Base-by-base conservation (phyloP, 352 stramenopile genomes). In the Globisporangium camurandrum region DNA sequence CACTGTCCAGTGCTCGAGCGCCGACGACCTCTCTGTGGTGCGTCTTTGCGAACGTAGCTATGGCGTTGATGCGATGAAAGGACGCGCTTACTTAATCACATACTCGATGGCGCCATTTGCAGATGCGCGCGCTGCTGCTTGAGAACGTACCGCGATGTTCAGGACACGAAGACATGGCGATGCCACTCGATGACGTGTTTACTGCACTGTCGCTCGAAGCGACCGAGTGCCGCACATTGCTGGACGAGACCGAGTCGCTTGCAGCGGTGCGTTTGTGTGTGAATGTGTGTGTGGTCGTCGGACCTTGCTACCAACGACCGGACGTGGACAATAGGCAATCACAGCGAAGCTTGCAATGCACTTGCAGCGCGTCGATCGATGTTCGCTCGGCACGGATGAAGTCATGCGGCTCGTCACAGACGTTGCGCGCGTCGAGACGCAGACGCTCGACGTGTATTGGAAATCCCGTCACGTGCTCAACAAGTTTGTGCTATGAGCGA, bases 11-110 rank as follows among this genome's bases (percentile, higher is more conserved):
- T 69, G 74, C n/a, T 84, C 74, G 10, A 69, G 71, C 39, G 43
- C 69, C 1, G 63, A 62, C 2, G 76, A 88, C 59, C 64, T 88
- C 12, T 72, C 71, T 30, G 70, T 69, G 48, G 76, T 86, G 69
- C 27, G 71, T 62, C 11, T 43, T 8, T 58, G 36, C 12, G 51
- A 23, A 20, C 31, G 7, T 47, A 41, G 6, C 26, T 46, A 20
- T 48, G 42, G 22, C 10, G 14, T 14, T 26, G 33, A 17, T 23
- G 23, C 31, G 34, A 2, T 47, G 8, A 5, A 2, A 36, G n/a
- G 2, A 16, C n/a, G n/a, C n/a, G n/a, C n/a, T n/a, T n/a, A n/a
- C n/a, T 24, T 14, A 14, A 16, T 31, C 12, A 45, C 30, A 4
- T 28, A 31, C 42, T 36, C 34, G 33, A 19, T 12, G 20, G 26